Evolutionary conservation across 345 rosid species (phyloP).

Genomic region (Raphanus sativus): DNA sequence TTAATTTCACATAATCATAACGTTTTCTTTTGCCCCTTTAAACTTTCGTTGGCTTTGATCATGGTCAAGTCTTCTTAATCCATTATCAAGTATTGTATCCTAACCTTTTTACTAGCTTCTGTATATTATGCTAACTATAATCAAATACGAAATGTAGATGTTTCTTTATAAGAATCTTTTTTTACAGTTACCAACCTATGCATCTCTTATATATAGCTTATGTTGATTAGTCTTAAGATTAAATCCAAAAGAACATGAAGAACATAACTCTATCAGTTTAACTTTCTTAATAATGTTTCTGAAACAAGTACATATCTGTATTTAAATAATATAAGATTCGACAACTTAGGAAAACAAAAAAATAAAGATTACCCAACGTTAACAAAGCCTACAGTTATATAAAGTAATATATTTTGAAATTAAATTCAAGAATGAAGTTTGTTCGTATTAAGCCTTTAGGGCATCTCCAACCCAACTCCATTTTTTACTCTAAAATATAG

Average conservation of each 20-base stretch:
- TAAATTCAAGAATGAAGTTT: neutral
- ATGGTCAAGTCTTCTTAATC: conserved; percentile 17
- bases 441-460: neutral
- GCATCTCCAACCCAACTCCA: no score
- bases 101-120: neutral
- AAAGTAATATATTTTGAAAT: neutral
- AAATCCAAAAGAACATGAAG: neutral
- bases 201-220: neutral
- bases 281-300: neutral
- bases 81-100: neutral
- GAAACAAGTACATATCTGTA: neutral
- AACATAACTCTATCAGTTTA: neutral
- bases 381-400: neutral
- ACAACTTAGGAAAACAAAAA: neutral
- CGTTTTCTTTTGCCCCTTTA: conserved; percentile 5
- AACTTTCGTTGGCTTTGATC: neutral
- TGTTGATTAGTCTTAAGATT: neutral
- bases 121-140: neutral
- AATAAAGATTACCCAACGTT: neutral
- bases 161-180: neutral
- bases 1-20: conserved; percentile 26
- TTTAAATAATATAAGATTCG: neutral
- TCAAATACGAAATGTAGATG: neutral
- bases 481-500: no score
- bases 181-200: neutral